phyloP scores from a whole-genome alignment of 148 eudicot genomes.

The Rhododendron simsii region DNA sequence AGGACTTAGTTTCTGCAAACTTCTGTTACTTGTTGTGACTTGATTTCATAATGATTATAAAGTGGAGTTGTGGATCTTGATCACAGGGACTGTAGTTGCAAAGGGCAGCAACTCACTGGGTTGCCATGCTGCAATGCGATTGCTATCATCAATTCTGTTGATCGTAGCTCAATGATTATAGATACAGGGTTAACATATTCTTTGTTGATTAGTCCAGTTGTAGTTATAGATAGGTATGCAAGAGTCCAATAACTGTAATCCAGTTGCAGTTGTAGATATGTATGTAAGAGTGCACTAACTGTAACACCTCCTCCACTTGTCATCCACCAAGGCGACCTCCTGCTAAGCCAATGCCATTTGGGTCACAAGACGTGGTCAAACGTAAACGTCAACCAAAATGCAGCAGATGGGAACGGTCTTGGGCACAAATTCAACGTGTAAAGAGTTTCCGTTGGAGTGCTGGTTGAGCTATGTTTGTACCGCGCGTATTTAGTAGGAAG shows the following conservation, averaged over 20 bases:
- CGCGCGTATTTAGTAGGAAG: not conserved
- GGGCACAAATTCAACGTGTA: slow-evolving; percentile 94
- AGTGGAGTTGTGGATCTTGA: slow-evolving; percentile 69
- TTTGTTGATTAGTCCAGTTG: slow-evolving; percentile 59
- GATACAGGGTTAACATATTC: slow-evolving; percentile 65
- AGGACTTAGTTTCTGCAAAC: too few species aligned
- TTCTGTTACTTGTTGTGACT: too few species aligned
- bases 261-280: too few species aligned
- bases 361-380: slow-evolving; percentile 51
- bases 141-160: slow-evolving; percentile 56
- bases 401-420: slow-evolving; percentile 72
- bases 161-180: slow-evolving; percentile 50
- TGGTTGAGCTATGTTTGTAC: slow-evolving; percentile 7
- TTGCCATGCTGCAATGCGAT: slow-evolving; percentile 87
- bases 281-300: slow-evolving; percentile 30
- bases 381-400: slow-evolving; percentile 64
- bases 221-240: slow-evolving; percentile 29
- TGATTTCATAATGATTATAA: slow-evolving; percentile 53
- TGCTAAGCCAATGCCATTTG: slow-evolving; percentile 37
- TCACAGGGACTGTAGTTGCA: slow-evolving; percentile 73
- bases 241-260: too few species aligned
- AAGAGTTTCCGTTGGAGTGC: slow-evolving; percentile 40
- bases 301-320: slow-evolving; percentile 94
- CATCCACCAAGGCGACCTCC: slow-evolving; percentile 92
- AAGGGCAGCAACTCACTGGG: slow-evolving; percentile 74